Percentiles rank a stretch among this genome's conserved stretches.
These are phyloP conservation scores for Murraya koenigii DNA, from an alignment of 345 rosid genomes.

Conservation along the genomic window DNA sequence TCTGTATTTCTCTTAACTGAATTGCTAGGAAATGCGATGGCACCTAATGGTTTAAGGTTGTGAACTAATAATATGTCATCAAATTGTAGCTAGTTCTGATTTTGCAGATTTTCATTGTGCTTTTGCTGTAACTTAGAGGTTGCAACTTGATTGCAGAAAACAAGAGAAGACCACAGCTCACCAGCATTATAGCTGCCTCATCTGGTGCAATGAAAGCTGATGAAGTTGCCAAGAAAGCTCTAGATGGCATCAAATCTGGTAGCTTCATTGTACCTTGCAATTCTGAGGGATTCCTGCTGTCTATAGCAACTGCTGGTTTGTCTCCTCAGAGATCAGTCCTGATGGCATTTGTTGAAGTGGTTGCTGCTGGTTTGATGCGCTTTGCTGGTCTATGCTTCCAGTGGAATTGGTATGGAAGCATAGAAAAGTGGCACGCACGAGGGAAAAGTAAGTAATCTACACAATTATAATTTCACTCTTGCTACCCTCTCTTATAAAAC, in stretches of 20 bases:
- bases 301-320: slow-evolving; percentile 68
- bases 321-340: slow-evolving; percentile 71
- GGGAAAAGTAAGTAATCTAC: slow-evolving; percentile 26
- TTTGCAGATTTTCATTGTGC: background rate
- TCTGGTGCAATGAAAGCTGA: slow-evolving; percentile 75
- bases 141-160: slow-evolving; percentile 48
- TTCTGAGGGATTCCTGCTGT: slow-evolving; percentile 57
- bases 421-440: slow-evolving; percentile 44
- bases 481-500: background rate
- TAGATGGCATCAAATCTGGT: slow-evolving; percentile 70
- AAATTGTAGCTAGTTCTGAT: background rate
- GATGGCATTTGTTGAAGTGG: slow-evolving; percentile 79
- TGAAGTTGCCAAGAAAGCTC: slow-evolving; percentile 66
- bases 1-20: background rate
- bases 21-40: background rate
- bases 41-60: background rate
- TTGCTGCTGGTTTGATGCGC: slow-evolving; percentile 45
- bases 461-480: background rate
- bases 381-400: slow-evolving; percentile 52
- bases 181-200: slow-evolving; percentile 53
- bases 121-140: background rate
- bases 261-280: slow-evolving; percentile 70
- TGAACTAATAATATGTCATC: background rate
- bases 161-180: slow-evolving; percentile 59
- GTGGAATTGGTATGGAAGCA: slow-evolving; percentile 77